A percentile compares a stretch with the other conserved stretches of the same genome.
phyloP scores from a whole-genome alignment of 495 filamentous ascomycete genomes.

The Aspergillus incahuasiensis region DNA sequence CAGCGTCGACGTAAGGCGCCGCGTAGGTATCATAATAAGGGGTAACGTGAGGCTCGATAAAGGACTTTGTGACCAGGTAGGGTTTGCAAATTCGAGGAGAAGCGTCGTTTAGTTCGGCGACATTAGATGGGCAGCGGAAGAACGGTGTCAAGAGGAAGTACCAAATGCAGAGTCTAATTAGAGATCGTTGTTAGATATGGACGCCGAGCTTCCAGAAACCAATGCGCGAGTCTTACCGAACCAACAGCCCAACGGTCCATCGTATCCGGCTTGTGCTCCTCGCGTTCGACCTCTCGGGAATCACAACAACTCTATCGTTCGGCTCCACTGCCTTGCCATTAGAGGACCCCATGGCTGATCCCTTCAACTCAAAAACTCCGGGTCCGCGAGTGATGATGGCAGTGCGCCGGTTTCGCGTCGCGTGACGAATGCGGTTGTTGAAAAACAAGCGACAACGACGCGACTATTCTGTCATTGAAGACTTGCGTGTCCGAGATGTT shows the following conservation, averaged over 20 bases:
- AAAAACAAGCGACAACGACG: neutral
- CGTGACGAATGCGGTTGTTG: neutral
- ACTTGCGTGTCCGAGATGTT: neutral
- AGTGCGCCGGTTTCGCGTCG: slow-evolving; percentile 4
- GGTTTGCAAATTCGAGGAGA: slow-evolving; percentile 82
- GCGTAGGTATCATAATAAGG: slow-evolving; percentile 87
- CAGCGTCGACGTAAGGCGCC: slow-evolving; percentile 73
- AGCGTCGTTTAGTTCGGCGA: slow-evolving; percentile 58
- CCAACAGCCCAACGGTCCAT: slow-evolving; percentile 52
- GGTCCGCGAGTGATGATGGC: slow-evolving; percentile 8
- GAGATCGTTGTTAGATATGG: neutral
- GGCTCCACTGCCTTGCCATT: slow-evolving; percentile 28
- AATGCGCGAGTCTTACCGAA: slow-evolving; percentile 48
- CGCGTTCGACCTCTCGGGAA: slow-evolving; percentile 13
- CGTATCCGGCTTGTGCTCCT: slow-evolving; percentile 36
- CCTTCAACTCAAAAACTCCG: neutral
- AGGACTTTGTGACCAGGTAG: slow-evolving; percentile 65
- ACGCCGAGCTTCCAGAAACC: neutral
- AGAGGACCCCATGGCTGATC: slow-evolving; percentile 20
- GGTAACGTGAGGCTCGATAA: slow-evolving; percentile 66
- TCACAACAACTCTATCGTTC: slow-evolving; percentile 14
- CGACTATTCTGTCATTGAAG: slow-evolving; percentile 3
- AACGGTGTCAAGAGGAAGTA: slow-evolving; percentile 74
- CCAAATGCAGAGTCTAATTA: slow-evolving; percentile 71
- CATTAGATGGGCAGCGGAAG: slow-evolving; percentile 73